phyloP scores from a whole-genome alignment of 495 filamentous ascomycete genomes.

The Penicillium diatomitis region DNA sequence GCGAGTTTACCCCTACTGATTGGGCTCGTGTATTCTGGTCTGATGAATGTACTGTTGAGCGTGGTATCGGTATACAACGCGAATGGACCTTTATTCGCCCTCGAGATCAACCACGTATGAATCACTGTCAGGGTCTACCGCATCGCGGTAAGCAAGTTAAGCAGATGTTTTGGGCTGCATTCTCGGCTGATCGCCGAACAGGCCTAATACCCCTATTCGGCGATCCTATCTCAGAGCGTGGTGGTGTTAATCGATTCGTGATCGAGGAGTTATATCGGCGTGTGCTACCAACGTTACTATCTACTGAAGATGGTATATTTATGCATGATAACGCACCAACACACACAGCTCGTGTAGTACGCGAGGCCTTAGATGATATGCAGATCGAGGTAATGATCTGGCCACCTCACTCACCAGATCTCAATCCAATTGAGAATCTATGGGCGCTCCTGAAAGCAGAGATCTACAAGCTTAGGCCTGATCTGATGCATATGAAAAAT shows the following conservation, averaged over 20 bases:
- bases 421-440: constrained; percentile 6
- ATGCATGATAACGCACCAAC: too few relatives aligned
- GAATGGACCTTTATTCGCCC: not conserved
- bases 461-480: not conserved
- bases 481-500: not conserved
- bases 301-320: too few relatives aligned
- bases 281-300: not conserved
- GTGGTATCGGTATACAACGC: not conserved
- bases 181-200: constrained; percentile 1
- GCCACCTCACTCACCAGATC: too few relatives aligned
- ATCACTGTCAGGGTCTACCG: not conserved
- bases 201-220: constrained; percentile 1
- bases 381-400: not conserved
- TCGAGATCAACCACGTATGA: not conserved
- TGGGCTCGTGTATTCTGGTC: constrained; percentile 2
- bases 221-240: not conserved
- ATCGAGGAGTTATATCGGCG: too few relatives aligned
- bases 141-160: too few relatives aligned
- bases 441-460: constrained; percentile 11
- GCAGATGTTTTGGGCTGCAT: constrained; percentile 7
- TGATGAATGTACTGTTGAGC: constrained; percentile 1
- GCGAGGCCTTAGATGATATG: too few relatives aligned
- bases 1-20: not conserved
- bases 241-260: not conserved
- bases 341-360: too few relatives aligned